Base-by-base conservation (phyloP, 768 basidiomycete genomes). In the Trametes gibbosa region DNA sequence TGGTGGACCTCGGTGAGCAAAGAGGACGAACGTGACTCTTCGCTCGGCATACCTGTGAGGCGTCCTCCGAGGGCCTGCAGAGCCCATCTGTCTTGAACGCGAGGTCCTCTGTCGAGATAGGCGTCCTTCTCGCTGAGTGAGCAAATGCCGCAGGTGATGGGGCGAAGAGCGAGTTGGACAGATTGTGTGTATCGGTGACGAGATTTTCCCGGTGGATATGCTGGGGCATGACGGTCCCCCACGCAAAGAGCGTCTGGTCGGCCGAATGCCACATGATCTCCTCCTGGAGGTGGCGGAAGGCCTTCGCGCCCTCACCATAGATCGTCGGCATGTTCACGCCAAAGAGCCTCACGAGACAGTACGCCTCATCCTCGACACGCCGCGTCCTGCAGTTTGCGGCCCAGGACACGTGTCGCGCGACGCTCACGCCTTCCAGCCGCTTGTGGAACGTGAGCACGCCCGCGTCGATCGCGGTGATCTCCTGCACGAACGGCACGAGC, bases 311-410 rank as follows among this genome's bases (percentile, higher is more conserved):
- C 23, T 57, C 56, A 3, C 56, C 56, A 40, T 57, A 57, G 24
- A 50, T 41, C 21, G 21, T 50, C 27, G 39, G 49, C 48, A 57
- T 57, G 48, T 57, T 24, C 9, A 57, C 29, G 40, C 37, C 27
- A 40, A 57, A 57, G 24, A 57, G 24, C 27, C 48, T 39, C 56
- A 56, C 50, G 25, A 56, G 47, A 16, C 34, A 49, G 55, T 56
- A 56, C 17, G 55, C 55, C 39, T 50, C 37, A 40, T 57, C 56
- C 19, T 42, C 56, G 5, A 50, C n/a, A 6, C 56, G 48, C 10
- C 48, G 49, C n/a, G 48, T 57, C 14, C 17, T 13, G 23, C 56
- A 19, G 14, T 35, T 7, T 3, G 56, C 35, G 0, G 48, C 56
- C 56, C 56, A 57, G 39, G 27, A 40, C 27, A 57, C 21, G 39